Evolutionary conservation across 1,284 basidiomycete genomes (phyloP).

Genomic region (Stygiomarasmius scandens): DNA sequence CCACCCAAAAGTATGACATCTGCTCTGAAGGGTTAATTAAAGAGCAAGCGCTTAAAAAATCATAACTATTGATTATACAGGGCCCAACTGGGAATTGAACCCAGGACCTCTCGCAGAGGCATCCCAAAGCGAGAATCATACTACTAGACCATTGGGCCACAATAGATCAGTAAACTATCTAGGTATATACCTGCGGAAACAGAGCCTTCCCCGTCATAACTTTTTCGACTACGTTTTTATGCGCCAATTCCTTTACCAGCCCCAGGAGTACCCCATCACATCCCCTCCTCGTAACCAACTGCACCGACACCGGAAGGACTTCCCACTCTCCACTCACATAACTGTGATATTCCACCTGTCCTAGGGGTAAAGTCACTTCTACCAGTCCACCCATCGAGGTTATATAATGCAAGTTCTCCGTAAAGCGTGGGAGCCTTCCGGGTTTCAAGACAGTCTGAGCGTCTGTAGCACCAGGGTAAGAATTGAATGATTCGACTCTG

Average conservation of each 20-base stretch:
- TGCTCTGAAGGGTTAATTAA: no score
- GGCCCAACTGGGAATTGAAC: no score
- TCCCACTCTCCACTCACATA: constrained; percentile 33
- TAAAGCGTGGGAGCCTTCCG: constrained; percentile 16
- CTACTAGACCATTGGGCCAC: no score
- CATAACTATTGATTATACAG: no score
- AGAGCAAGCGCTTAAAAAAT: no score
- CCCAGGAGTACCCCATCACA: constrained; percentile 36
- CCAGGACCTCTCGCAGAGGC: no score
- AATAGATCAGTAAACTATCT: no score
- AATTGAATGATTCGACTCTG: constrained; percentile 33
- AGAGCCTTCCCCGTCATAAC: constrained; percentile 25
- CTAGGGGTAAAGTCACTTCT: constrained; percentile 38
- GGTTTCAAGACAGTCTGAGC: constrained; percentile 25
- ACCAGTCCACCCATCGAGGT: constrained; percentile 38
- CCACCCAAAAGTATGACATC: no score
- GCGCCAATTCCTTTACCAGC: constrained; percentile 30
- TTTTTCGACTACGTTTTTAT: constrained; percentile 23
- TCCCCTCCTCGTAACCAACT: constrained; percentile 34
- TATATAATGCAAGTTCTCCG: constrained; percentile 34
- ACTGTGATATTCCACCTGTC: constrained; percentile 36
- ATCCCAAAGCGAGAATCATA: no score
- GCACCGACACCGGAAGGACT: constrained; percentile 35
- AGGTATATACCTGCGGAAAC: no score
- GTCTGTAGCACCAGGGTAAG: constrained; percentile 29